Conservation (phyloP, 148 eudicot genomes). For the Selenicereus undatus region DNA sequence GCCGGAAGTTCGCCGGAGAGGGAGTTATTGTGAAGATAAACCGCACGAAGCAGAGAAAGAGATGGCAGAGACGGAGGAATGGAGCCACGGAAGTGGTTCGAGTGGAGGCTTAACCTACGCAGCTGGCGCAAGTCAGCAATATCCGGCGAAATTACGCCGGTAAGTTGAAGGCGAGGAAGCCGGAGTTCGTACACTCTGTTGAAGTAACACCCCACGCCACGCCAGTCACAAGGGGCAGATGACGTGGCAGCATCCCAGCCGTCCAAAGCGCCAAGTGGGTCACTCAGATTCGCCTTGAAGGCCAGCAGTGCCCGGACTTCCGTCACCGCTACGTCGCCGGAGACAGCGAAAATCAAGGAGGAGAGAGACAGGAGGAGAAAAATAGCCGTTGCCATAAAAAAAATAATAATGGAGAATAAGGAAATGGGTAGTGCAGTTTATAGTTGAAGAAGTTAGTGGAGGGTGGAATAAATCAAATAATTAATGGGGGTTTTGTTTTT, state of each 20-base stretch:
- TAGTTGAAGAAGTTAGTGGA: not conserved
- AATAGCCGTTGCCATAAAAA: constrained; percentile 28
- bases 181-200: constrained; percentile 37
- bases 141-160: constrained; percentile 31
- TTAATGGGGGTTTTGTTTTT: not conserved
- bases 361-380: constrained; percentile 7
- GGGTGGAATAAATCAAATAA: not conserved
- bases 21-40: constrained; percentile 52
- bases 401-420: not conserved
- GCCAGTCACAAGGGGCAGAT: constrained; percentile 74
- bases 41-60: constrained; percentile 37
- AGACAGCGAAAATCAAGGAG: not conserved
- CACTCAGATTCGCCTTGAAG: constrained; percentile 35
- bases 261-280: constrained; percentile 49
- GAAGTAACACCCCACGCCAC: constrained; percentile 41
- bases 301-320: constrained; percentile 38
- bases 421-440: not conserved
- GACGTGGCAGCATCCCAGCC: constrained; percentile 52
- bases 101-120: constrained; percentile 50
- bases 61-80: constrained; percentile 27
- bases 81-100: constrained; percentile 37
- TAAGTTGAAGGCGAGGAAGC: constrained; percentile 46
- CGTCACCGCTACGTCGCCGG: constrained; percentile 8
- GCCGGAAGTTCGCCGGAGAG: constrained; percentile 47
- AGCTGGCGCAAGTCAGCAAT: constrained; percentile 40